Percentiles rank a stretch among this genome's conserved stretches.
Evolutionary conservation across 2,329 filamentous ascomycete species (phyloP).

Genomic region (Fusarium robinianum): DNA sequence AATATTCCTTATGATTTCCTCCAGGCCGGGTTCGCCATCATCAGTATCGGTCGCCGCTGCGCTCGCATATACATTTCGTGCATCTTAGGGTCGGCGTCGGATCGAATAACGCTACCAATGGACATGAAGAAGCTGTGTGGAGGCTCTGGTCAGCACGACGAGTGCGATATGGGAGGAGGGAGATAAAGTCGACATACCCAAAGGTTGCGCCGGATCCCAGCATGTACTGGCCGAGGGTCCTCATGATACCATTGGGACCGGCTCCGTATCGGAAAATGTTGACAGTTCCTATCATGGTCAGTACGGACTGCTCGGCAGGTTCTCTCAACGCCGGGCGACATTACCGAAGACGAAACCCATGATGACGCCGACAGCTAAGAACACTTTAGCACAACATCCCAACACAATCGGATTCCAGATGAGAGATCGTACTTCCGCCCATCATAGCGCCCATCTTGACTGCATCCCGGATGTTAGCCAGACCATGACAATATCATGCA

Average conservation of each 20-base stretch:
- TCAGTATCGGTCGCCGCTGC: conserved; percentile 73
- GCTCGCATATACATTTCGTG: conserved; percentile 77
- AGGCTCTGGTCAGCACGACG: conserved; percentile 27
- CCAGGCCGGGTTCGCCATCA: conserved; percentile 47
- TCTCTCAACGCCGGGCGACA: conserved; percentile 37
- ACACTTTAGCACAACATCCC: conserved; percentile 38
- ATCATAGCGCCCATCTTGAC: conserved; percentile 97
- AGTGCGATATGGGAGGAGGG: background rate
- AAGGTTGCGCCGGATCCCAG: conserved; percentile 92
- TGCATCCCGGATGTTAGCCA: conserved; percentile 29
- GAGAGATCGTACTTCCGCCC: conserved; percentile 80
- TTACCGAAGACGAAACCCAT: conserved; percentile 98
- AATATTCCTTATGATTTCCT: conserved; percentile 36
- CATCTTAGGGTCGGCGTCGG: conserved; percentile 78
- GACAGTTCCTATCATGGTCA: conserved; percentile 69
- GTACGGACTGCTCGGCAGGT: no score
- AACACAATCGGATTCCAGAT: background rate
- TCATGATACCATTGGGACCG: conserved; percentile 89
- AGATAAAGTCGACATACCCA: conserved; percentile 62
- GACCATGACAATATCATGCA: conserved; percentile 6
- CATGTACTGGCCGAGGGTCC: conserved; percentile 97
- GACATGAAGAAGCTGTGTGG: conserved; percentile 95
- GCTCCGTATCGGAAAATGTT: conserved; percentile 96
- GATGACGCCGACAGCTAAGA: conserved; percentile 84
- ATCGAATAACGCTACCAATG: conserved; percentile 94